phyloP scores from a whole-genome alignment of 2,329 filamentous ascomycete genomes.

The Ambrosiella xylebori region DNA sequence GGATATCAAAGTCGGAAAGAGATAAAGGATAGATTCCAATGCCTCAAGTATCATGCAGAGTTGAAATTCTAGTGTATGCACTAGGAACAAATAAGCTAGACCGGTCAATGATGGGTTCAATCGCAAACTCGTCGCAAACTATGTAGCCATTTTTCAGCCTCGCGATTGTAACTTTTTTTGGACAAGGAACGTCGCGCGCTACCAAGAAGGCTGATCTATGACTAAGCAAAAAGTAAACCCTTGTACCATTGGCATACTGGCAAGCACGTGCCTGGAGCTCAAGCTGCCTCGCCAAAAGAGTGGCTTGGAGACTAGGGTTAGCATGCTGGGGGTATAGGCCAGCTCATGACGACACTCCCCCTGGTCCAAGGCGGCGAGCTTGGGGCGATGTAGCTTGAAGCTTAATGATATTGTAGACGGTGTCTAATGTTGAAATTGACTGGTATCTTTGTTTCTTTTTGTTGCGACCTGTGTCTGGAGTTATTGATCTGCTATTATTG shows the following conservation, averaged over 20 bases:
- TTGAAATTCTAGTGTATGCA: neutral
- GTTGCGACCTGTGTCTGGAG: neutral
- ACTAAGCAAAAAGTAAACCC: neutral
- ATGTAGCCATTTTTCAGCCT: neutral
- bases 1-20: no score
- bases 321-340: neutral
- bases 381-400: neutral
- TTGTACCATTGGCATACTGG: neutral
- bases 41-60: neutral
- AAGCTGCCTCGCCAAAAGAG: neutral
- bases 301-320: neutral
- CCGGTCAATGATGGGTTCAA: neutral
- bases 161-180: neutral
- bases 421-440: no score
- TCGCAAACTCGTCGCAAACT: neutral
- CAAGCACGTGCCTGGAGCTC: neutral
- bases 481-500: neutral
- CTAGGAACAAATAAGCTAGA: neutral
- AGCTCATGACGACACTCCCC: constrained; percentile 1
- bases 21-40: no score
- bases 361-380: neutral
- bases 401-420: constrained; percentile 8
- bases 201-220: constrained; percentile 1
- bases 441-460: no score
- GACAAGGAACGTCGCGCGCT: neutral